Percentiles rank a stretch among this genome's conserved stretches.
Conservation (phyloP, 2,329 filamentous ascomycete genomes). For the Penicillium sp. region DNA sequence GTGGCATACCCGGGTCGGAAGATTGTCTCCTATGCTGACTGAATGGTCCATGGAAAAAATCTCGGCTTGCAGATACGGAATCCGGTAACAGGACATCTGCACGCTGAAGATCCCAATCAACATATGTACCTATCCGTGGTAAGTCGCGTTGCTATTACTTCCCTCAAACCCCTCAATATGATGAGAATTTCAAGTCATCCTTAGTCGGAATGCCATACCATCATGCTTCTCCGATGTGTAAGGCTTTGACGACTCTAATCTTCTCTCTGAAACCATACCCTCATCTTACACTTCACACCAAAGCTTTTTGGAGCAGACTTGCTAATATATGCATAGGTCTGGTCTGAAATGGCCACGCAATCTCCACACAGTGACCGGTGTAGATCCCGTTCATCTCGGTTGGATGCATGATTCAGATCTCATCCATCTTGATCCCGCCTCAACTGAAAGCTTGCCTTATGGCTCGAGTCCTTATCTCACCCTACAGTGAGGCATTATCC, state of each 20-base stretch:
- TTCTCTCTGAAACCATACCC: constrained; percentile 41
- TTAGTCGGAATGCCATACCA: constrained; percentile 68
- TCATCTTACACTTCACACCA: background rate
- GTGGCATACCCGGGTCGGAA: constrained; percentile 26
- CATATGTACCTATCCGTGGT: background rate
- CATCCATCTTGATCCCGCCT: background rate
- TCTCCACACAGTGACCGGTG: background rate
- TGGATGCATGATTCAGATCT: background rate
- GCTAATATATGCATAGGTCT: background rate
- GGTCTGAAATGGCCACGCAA: background rate
- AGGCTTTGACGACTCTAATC: constrained; percentile 43
- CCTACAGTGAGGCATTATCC: background rate
- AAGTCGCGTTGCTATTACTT: constrained; percentile 4
- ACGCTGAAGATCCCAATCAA: background rate
- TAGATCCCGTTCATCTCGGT: background rate
- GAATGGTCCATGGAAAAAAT: constrained; percentile 6
- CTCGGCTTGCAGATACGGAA: background rate
- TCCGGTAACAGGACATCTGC: background rate
- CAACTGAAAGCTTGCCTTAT: background rate
- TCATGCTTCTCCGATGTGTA: constrained; percentile 31
- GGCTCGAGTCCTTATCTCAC: background rate
- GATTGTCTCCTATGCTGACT: constrained; percentile 38
- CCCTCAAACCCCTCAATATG: constrained; percentile 46
- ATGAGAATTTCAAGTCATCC: constrained; percentile 94
- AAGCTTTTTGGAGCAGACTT: background rate